Conservation (phyloP, 148 eudicot genomes). For the Diospyros kaki region DNA sequence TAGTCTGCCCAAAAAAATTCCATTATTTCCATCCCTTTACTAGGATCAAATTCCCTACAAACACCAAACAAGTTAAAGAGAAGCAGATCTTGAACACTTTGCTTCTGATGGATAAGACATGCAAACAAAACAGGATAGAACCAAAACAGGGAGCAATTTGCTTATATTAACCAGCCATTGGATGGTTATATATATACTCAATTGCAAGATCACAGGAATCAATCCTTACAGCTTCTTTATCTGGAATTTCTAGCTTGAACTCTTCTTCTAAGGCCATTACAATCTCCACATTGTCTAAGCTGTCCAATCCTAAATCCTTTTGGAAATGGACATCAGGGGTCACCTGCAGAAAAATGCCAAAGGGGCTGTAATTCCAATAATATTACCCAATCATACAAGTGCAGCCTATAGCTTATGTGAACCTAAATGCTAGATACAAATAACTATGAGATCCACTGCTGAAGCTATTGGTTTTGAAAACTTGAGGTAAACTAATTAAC, state of each 20-base stretch:
- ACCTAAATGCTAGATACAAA: too few species aligned
- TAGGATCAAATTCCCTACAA: not conserved
- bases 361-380: not conserved
- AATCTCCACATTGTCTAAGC: conserved; percentile 3
- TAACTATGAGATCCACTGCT: too few species aligned
- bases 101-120: not conserved
- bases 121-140: not conserved
- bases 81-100: not conserved
- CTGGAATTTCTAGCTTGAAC: conserved; percentile 1
- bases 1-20: not conserved
- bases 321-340: not conserved
- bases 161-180: too few species aligned
- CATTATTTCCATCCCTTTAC: conserved; percentile 4
- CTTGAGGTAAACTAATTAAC: too few species aligned
- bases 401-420: too few species aligned
- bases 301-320: conserved; percentile 3
- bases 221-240: not conserved
- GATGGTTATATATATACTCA: not conserved
- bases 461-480: too few species aligned
- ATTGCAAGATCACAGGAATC: not conserved
- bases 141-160: not conserved
- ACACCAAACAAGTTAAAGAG: not conserved
- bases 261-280: conserved; percentile 6
- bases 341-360: not conserved
- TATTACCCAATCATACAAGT: not conserved